Percentiles rank a stretch among this genome's conserved stretches.
These are phyloP conservation scores for Clarireedia sp. DNA, from an alignment of 2,329 filamentous ascomycete species.

Conservation along the genomic window DNA sequence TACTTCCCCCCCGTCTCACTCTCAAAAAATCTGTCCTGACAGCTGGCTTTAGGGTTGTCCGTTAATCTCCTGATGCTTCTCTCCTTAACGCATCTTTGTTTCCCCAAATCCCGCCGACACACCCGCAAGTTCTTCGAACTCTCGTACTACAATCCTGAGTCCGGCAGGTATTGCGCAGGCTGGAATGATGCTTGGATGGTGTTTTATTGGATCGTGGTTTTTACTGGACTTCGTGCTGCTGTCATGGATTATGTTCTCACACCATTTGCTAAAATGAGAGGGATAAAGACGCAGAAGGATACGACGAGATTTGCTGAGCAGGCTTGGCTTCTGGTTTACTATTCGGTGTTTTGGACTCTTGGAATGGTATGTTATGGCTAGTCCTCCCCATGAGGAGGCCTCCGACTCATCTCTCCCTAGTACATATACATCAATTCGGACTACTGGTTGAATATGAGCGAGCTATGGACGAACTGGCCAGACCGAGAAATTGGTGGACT, in stretches of 20 bases:
- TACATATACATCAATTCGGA: conserved; percentile 72
- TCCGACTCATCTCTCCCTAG: conserved; percentile 37
- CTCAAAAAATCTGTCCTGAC: conserved; percentile 5
- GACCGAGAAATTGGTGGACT: conserved; percentile 63
- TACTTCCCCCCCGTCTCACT: conserved; percentile 32
- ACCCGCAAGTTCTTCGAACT: conserved; percentile 86
- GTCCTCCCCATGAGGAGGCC: background rate
- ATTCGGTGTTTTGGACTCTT: conserved; percentile 69
- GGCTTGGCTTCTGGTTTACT: conserved; percentile 84
- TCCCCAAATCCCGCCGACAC: conserved; percentile 69
- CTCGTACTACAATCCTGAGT: conserved; percentile 67
- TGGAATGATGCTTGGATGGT: conserved; percentile 74
- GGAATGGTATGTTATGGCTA: conserved; percentile 58
- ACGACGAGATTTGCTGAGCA: conserved; percentile 86
- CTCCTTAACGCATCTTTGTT: conserved; percentile 71
- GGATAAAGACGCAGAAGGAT: conserved; percentile 69
- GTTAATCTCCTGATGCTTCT: conserved; percentile 80
- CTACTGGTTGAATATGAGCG: conserved; percentile 68
- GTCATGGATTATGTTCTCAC: conserved; percentile 81
- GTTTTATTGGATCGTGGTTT: conserved; percentile 68
- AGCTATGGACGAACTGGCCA: conserved; percentile 83
- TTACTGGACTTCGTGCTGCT: conserved; percentile 77
- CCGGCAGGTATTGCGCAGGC: conserved; percentile 67
- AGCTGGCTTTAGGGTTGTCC: conserved; percentile 56
- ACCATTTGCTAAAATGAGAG: conserved; percentile 64